Evolutionary conservation across 2,329 filamentous ascomycete species (phyloP).

Genomic region (Phialophora tarda): DNA sequence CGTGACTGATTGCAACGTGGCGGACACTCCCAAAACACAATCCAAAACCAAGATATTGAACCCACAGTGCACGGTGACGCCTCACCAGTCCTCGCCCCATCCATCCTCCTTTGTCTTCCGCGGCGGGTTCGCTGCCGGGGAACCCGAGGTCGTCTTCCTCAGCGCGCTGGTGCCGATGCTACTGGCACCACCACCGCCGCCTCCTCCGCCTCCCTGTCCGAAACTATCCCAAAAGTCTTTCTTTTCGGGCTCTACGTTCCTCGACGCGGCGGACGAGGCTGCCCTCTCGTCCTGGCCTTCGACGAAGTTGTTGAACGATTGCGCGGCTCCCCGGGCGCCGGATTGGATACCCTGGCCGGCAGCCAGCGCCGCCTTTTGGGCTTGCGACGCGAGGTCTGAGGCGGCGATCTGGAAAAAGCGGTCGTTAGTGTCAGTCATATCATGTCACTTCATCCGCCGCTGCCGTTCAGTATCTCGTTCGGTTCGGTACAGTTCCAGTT

Average conservation of each 20-base stretch:
- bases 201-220: constrained; percentile 34
- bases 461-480: neutral
- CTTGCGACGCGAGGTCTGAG: constrained; percentile 75
- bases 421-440: neutral
- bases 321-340: constrained; percentile 75
- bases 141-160: constrained; percentile 54
- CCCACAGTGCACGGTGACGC: too few relatives aligned
- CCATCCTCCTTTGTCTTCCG: constrained; percentile 58
- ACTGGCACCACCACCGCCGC: constrained; percentile 40
- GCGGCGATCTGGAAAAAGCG: constrained; percentile 70
- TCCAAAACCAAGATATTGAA: neutral
- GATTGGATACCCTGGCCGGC: constrained; percentile 66
- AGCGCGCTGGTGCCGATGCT: constrained; percentile 69
- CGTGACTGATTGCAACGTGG: neutral
- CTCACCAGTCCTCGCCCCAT: constrained; percentile 61
- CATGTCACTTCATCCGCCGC: neutral
- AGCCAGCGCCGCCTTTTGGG: constrained; percentile 62
- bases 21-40: neutral
- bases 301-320: constrained; percentile 84
- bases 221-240: constrained; percentile 95
- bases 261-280: constrained; percentile 41
- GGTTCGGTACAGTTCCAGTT: neutral
- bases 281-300: constrained; percentile 66
- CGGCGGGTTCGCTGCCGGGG: constrained; percentile 38
- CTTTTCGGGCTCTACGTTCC: constrained; percentile 64